Percentiles rank a stretch among this genome's conserved stretches.
Evolutionary conservation across 495 filamentous ascomycete species (phyloP).

Genomic region (Talaromyces nanjingensis): DNA sequence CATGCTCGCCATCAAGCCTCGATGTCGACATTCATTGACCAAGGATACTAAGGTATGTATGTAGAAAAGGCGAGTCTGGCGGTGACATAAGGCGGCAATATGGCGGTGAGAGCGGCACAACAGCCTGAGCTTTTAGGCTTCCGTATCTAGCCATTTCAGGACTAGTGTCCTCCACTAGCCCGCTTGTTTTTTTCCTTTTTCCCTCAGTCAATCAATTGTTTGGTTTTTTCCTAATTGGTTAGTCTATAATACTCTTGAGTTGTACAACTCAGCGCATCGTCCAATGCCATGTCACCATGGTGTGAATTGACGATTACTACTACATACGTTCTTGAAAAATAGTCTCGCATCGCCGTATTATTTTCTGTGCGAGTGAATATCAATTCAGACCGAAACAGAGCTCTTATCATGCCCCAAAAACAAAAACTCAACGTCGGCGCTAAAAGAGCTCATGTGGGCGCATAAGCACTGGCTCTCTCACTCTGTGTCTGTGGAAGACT

Average conservation of each 20-base stretch:
- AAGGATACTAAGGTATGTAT: neutral
- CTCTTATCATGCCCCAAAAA: neutral
- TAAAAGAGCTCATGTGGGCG: neutral
- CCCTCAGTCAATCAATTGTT: neutral
- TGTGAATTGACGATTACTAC: neutral
- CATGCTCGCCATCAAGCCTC: neutral
- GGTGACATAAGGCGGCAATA: neutral
- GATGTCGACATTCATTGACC: neutral
- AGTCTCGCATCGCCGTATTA: neutral
- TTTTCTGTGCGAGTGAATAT: neutral
- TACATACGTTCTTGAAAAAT: neutral
- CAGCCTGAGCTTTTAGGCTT: neutral
- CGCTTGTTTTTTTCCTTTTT: neutral
- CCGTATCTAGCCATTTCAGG: neutral
- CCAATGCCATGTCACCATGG: neutral
- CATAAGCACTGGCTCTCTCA: neutral
- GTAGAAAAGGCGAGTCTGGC: neutral
- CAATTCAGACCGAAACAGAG: neutral
- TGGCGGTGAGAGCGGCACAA: neutral
- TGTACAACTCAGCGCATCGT: neutral
- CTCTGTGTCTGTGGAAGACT: neutral
- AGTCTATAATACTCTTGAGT: neutral
- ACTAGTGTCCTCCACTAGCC: neutral
- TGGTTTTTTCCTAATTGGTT: constrained; percentile 6
- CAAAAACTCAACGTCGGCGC: neutral